phyloP scores from a whole-genome alignment of 2,329 filamentous ascomycete genomes.

The Sporothrix brunneoviolacea region DNA sequence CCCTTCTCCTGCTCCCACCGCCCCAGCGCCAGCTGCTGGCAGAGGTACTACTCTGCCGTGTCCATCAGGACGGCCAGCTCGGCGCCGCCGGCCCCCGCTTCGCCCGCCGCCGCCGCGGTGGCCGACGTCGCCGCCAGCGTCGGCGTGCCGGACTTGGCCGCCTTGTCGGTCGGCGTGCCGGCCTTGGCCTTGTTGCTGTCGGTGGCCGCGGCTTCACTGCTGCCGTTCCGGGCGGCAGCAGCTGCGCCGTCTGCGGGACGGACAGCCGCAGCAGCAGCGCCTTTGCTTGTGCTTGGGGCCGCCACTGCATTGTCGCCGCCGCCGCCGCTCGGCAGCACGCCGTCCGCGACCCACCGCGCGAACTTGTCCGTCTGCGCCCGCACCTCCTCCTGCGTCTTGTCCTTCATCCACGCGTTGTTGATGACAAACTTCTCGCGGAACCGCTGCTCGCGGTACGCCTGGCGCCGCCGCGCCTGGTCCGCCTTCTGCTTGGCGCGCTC shows the following conservation, averaged over 20 bases:
- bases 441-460: constrained; percentile 38
- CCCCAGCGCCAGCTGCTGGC: background rate
- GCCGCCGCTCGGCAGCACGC: constrained; percentile 20
- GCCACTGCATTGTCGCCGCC: too few species aligned
- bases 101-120: too few species aligned
- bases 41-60: constrained; percentile 6
- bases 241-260: background rate
- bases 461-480: constrained; percentile 23
- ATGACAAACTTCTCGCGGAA: constrained; percentile 74
- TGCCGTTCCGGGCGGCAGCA: background rate
- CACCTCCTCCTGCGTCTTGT: constrained; percentile 70
- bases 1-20: background rate
- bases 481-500: constrained; percentile 44
- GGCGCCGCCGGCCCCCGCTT: too few species aligned
- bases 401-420: constrained; percentile 74
- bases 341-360: constrained; percentile 47
- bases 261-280: background rate
- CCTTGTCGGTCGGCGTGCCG: too few species aligned
- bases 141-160: too few species aligned
- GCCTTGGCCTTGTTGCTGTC: too few species aligned
- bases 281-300: too few species aligned
- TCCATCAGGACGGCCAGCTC: too few species aligned
- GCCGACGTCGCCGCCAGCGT: too few species aligned
- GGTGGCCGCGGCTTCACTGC: background rate
- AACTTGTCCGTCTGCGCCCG: constrained; percentile 64